phyloP scores from a whole-genome alignment of 495 filamentous ascomycete genomes.

The Friedmanniomyces endolithicus region DNA sequence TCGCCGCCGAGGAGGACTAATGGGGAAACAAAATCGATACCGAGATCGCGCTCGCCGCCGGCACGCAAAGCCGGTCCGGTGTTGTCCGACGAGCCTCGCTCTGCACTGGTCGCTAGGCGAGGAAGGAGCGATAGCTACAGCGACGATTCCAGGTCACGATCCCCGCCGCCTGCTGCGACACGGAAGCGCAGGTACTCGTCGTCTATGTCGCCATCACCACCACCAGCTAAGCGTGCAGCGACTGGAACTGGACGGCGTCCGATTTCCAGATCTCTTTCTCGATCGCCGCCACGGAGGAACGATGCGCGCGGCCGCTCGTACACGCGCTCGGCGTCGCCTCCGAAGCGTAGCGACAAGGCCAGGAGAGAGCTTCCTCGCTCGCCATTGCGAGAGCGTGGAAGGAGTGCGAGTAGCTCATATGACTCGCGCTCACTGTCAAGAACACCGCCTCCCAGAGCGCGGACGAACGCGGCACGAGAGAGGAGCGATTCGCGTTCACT shows the following conservation, averaged over 20 bases:
- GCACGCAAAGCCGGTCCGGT: not conserved
- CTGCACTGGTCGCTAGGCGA: slow-evolving; percentile 1
- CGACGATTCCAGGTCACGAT: slow-evolving; percentile 11
- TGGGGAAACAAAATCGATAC: slow-evolving; percentile 4
- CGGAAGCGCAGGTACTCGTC: slow-evolving; percentile 14
- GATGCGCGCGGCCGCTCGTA: slow-evolving; percentile 4
- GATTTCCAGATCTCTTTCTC: slow-evolving; percentile 3
- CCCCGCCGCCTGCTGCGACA: slow-evolving; percentile 1
- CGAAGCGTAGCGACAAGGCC: slow-evolving; percentile 1
- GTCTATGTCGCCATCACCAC: slow-evolving; percentile 14
- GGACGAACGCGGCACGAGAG: not conserved
- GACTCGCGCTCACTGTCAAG: slow-evolving; percentile 19
- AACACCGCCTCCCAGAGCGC: slow-evolving; percentile 1
- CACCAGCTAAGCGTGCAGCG: not conserved
- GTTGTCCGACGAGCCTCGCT: slow-evolving; percentile 3
- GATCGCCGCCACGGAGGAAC: slow-evolving; percentile 1
- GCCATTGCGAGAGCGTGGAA: not conserved
- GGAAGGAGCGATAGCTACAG: not conserved
- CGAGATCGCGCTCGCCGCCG: slow-evolving; percentile 17
- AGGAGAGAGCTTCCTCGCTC: slow-evolving; percentile 3
- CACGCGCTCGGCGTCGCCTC: slow-evolving; percentile 6
- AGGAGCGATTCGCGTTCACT: slow-evolving; percentile 3
- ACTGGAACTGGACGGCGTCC: not conserved
- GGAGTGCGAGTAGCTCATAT: slow-evolving; percentile 1
- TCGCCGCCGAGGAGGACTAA: not conserved